These are phyloP conservation scores for Platanus orientalis DNA, from an alignment of 164 flowering plant genomes.

Conservation along the genomic window DNA sequence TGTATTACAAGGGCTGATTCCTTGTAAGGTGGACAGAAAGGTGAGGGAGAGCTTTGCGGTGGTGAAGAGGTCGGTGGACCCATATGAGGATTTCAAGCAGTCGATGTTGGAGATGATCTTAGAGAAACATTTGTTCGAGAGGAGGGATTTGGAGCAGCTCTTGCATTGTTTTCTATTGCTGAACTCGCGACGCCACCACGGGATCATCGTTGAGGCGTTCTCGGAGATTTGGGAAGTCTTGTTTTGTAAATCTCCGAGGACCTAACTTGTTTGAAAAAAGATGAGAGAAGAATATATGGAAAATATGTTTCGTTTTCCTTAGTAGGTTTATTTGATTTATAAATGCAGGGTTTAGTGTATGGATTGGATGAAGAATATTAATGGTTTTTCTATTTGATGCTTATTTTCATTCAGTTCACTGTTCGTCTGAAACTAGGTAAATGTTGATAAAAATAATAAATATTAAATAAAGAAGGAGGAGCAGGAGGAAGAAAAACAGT, in stretches of 20 bases:
- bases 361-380: too few species aligned
- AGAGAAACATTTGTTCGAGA: conserved; percentile 72
- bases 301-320: too few species aligned
- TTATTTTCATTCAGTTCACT: too few species aligned
- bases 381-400: too few species aligned
- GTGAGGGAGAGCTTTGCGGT: conserved; percentile 82
- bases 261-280: too few species aligned
- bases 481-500: too few species aligned
- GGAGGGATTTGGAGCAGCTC: conserved; percentile 63
- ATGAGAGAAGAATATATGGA: too few species aligned
- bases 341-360: too few species aligned
- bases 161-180: conserved; percentile 60
- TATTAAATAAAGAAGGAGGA: too few species aligned
- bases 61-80: conserved; percentile 75
- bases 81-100: conserved; percentile 66
- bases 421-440: too few species aligned
- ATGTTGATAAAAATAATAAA: too few species aligned
- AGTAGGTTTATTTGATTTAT: too few species aligned
- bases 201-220: conserved; percentile 53
- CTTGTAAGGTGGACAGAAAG: conserved; percentile 57
- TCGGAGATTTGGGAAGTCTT: conserved; percentile 59
- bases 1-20: conserved; percentile 48
- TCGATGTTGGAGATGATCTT: conserved; percentile 90
- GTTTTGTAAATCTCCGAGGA: conserved; percentile 25
- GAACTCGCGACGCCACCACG: conserved; percentile 55